Base-by-base conservation (phyloP, 192 early-diverging fungal genomes). In the Cetraspora pellucida region DNA sequence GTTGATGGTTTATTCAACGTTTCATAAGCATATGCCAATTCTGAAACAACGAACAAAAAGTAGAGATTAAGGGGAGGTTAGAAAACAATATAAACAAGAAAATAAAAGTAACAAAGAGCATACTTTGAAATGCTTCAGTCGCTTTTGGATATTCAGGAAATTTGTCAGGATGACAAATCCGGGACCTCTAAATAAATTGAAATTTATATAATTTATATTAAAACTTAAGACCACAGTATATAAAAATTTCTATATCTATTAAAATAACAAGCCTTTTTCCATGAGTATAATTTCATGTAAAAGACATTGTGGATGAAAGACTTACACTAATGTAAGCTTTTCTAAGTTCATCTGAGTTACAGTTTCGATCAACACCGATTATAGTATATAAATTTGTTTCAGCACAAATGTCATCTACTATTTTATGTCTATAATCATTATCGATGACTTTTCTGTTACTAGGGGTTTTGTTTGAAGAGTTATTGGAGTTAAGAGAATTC, bases 101-200 rank as follows among this genome's bases (percentile, higher is more conserved):
- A 57, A 70, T 58, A 74, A 46, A 76, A 64, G 23, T 50, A 8
- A 27, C 2, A 6, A 6, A 46, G 7, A 17, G 55, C 77, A 81
- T 82, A 86, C 87, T 78, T 77, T 89, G 87, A 64, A 89, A 89
- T 17, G 85, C 83, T 58, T 85, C 84, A 3, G 87, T 89, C 17
- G 87, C 87, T 59, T 85, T 77, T 69, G 85, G 84, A 61, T 89
- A 85, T 31, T 82, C 82, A 27, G 85, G 87, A 69, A 88, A 88
- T 76, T 87, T 87, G 77, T 89, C 87, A 28, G 87, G 87, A 66
- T 89, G 87, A 52, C 87, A 89, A 3, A 87, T 81, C 60, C 87
- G 72, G 46, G 84, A 85, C 73, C 81, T 84, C 81, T 89, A 58
- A 25, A 27, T 27, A 14, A 27, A 23, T 74, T 3, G 17, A 44